phyloP scores from a whole-genome alignment of 2,329 filamentous ascomycete genomes.

The Coniochaeta sp. region DNA sequence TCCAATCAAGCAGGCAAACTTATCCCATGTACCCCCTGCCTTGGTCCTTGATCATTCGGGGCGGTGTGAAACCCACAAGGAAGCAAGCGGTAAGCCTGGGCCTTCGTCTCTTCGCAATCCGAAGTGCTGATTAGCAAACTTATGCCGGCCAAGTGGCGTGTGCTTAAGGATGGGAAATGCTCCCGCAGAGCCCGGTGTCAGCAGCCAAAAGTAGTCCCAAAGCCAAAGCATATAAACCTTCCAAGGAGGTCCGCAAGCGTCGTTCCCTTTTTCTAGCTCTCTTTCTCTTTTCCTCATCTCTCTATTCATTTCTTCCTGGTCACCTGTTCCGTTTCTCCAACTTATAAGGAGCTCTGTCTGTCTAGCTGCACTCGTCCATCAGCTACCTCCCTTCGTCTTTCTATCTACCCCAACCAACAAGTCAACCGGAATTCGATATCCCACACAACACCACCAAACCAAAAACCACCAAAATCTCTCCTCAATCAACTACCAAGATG shows the following conservation, averaged over 20 bases:
- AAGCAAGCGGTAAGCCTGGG: background rate
- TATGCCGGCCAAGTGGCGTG: background rate
- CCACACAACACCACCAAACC: background rate
- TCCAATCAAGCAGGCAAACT: background rate
- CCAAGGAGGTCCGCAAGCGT: background rate
- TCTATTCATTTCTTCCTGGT: background rate
- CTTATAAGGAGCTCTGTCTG: background rate
- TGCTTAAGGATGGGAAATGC: background rate
- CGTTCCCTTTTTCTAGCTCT: background rate
- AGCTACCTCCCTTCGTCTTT: background rate
- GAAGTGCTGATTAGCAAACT: constrained; percentile 1
- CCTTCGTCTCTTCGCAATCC: background rate
- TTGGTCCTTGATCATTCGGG: background rate
- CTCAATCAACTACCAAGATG: background rate
- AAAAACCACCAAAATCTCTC: background rate
- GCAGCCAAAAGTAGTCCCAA: background rate
- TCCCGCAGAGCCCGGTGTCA: background rate
- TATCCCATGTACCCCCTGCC: background rate
- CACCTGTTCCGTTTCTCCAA: background rate
- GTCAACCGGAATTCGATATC: background rate
- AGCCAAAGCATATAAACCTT: constrained; percentile 2
- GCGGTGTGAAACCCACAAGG: background rate
- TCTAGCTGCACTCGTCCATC: background rate
- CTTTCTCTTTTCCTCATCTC: background rate
- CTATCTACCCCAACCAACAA: background rate